These are phyloP conservation scores for Wallemia mellicola DNA, from an alignment of 1,284 basidiomycete genomes.

Conservation along the genomic window DNA sequence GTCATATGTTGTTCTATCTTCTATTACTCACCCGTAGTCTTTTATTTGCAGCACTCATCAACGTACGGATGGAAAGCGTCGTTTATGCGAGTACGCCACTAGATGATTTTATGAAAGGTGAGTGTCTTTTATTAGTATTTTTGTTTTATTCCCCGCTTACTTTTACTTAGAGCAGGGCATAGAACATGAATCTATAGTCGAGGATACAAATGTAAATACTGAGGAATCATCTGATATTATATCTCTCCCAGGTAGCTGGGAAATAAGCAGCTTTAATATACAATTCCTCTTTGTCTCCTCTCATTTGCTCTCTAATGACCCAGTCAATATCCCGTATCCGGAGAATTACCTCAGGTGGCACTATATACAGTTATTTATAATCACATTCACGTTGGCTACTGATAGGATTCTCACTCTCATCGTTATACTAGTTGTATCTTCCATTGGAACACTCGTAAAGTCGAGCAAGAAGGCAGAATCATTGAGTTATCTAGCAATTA, in stretches of 20 bases:
- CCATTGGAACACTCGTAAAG: neutral
- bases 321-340: neutral
- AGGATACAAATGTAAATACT: neutral
- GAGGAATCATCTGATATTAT: neutral
- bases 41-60: neutral
- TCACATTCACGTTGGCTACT: neutral
- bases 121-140: neutral
- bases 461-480: neutral
- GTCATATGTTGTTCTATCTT: too few relatives aligned
- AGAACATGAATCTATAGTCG: neutral
- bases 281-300: neutral
- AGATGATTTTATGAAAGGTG: neutral
- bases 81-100: neutral
- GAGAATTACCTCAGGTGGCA: neutral
- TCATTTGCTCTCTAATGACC: neutral
- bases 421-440: neutral
- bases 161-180: too few relatives aligned
- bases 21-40: too few relatives aligned
- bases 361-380: neutral
- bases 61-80: neutral
- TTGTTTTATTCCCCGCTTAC: too few relatives aligned
- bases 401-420: neutral
- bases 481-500: neutral
- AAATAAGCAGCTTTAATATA: neutral
- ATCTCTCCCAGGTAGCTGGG: neutral